Percentiles rank a stretch among this genome's conserved stretches.
Conservation (phyloP, 2,329 filamentous ascomycete species). For the Talaromyces funiculosus region DNA sequence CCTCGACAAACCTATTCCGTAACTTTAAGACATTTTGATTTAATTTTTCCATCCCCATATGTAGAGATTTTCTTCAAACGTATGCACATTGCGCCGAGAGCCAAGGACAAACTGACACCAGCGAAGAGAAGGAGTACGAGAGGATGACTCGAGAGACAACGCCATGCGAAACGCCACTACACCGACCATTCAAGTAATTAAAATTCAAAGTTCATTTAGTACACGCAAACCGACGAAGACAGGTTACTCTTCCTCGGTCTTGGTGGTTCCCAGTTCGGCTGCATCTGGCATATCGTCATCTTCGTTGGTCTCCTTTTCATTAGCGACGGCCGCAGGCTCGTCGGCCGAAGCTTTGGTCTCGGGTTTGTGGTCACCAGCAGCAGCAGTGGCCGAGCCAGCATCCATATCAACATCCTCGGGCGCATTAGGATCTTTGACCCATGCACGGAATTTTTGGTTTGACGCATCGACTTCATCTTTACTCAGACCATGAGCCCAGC, state of each 20-base stretch:
- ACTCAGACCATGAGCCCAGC: conserved; percentile 46
- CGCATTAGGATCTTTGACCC: conserved; percentile 34
- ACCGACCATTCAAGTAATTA: background rate
- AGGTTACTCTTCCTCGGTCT: conserved; percentile 19
- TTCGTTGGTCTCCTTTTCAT: conserved; percentile 18
- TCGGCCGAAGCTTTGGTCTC: background rate
- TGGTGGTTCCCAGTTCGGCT: conserved; percentile 21
- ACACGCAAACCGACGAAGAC: conserved; percentile 1
- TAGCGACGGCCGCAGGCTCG: background rate
- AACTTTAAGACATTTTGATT: background rate
- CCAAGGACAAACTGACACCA: background rate
- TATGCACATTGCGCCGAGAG: background rate
- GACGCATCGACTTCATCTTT: conserved; percentile 46
- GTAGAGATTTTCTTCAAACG: background rate
- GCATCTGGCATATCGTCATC: conserved; percentile 33
- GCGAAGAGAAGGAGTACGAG: background rate
- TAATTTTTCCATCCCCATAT: conserved; percentile 5
- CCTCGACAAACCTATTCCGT: background rate
- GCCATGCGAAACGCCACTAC: background rate
- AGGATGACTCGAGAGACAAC: conserved; percentile 8
- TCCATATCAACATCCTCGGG: conserved; percentile 16
- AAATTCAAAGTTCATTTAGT: background rate
- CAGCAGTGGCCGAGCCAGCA: background rate
- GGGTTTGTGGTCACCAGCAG: background rate
- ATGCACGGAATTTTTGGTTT: conserved; percentile 44